Conservation (phyloP, 1,284 basidiomycete genomes). For the Moesziomyces parantarcticus region DNA sequence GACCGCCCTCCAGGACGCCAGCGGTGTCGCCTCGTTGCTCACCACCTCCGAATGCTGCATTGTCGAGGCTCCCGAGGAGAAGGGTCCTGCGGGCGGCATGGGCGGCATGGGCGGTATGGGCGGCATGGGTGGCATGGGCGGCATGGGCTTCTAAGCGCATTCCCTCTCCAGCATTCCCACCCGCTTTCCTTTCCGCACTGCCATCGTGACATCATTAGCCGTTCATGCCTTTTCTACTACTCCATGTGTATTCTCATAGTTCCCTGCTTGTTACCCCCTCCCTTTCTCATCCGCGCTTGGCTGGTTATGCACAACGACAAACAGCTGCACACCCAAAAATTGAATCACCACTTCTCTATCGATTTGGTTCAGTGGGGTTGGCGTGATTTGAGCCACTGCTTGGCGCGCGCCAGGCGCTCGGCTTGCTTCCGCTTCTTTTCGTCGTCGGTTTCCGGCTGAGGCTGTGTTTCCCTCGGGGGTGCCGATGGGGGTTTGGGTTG, state of each 20-base stretch:
- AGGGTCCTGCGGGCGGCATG: conserved; percentile 71
- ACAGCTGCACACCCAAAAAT: no score
- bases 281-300: no score
- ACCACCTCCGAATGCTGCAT: conserved; percentile 93
- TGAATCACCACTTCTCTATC: no score
- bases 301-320: no score
- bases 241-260: no score
- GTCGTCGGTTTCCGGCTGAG: not conserved
- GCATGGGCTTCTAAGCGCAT: conserved; percentile 60
- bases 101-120: conserved; percentile 68
- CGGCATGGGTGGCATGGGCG: conserved; percentile 69
- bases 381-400: conserved; percentile 22
- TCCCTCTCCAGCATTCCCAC: not conserved
- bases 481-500: not conserved
- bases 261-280: no score
- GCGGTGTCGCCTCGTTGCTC: conserved; percentile 81
- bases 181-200: no score
- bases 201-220: no score
- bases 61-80: conserved; percentile 88
- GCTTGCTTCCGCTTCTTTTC: conserved; percentile 25
- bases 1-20: conserved; percentile 61
- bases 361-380: not conserved
- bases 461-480: not conserved
- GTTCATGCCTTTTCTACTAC: no score
- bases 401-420: conserved; percentile 29